phyloP scores from a whole-genome alignment of 257 asterid genomes.

The Solanum habrochaites region DNA sequence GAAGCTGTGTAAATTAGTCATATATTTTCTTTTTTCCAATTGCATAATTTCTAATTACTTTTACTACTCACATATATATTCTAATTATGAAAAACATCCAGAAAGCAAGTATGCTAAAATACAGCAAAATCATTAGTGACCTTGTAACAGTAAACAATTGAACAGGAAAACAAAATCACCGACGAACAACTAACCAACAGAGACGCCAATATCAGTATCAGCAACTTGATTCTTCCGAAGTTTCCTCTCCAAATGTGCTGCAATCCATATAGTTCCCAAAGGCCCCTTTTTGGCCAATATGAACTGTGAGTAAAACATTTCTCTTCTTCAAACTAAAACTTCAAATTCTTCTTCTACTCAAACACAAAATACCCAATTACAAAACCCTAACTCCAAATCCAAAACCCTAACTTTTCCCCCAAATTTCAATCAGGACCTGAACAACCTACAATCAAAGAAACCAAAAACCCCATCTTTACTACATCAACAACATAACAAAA shows the following conservation, averaged over 20 bases:
- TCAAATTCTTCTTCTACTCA: background rate
- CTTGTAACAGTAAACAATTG: background rate
- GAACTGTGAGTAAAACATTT: slow-evolving; percentile 93
- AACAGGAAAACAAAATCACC: background rate
- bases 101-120: background rate
- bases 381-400: background rate
- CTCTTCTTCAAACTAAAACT: background rate
- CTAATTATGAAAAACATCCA: background rate
- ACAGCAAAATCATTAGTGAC: background rate
- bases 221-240: slow-evolving; percentile 98
- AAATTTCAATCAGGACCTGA: slow-evolving; percentile 3
- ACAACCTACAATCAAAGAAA: background rate
- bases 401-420: background rate
- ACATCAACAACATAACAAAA: background rate
- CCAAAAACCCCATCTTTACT: background rate
- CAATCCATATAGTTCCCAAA: slow-evolving; percentile 95
- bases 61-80: background rate
- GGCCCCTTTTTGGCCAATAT: slow-evolving; percentile 99
- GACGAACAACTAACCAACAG: slow-evolving; percentile 56
- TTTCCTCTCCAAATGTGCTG: slow-evolving; percentile 96
- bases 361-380: background rate
- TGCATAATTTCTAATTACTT: background rate
- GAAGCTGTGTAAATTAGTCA: background rate
- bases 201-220: slow-evolving; percentile 93
- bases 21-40: background rate